Evolutionary conservation across 805 yeast species (phyloP).

Genomic region (Dipodascus geniculatus): DNA sequence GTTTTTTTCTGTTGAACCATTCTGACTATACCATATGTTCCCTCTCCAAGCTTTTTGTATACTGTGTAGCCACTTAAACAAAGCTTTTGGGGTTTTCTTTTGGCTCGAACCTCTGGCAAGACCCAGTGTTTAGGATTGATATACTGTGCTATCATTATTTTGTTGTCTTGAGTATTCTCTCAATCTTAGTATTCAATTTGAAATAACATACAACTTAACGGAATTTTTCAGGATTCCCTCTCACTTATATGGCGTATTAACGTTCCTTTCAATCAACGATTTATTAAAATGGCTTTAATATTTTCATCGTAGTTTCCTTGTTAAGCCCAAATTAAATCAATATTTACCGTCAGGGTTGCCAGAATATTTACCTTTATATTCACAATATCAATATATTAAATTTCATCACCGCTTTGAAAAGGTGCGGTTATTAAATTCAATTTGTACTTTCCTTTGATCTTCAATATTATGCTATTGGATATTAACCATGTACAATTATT

Average conservation of each 20-base stretch:
- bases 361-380: neutral
- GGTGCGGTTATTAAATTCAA: neutral
- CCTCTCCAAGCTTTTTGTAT: constrained; percentile 65
- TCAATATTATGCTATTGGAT: too few relatives aligned
- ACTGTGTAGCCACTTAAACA: constrained; percentile 9
- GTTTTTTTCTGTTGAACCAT: constrained; percentile 19
- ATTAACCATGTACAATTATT: too few relatives aligned
- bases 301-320: neutral
- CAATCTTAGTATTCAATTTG: neutral
- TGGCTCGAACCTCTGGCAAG: neutral
- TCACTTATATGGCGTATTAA: neutral
- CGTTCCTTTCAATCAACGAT: neutral
- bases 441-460: too few relatives aligned
- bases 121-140: neutral
- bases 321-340: neutral
- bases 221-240: neutral
- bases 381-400: neutral
- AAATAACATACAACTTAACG: neutral
- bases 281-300: too few relatives aligned
- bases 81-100: neutral
- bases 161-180: too few relatives aligned
- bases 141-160: neutral
- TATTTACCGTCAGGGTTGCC: neutral
- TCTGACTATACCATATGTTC: constrained; percentile 78
- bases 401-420: neutral